Conservation (phyloP, 495 filamentous ascomycete genomes). For the Xylaria bambusicola region DNA sequence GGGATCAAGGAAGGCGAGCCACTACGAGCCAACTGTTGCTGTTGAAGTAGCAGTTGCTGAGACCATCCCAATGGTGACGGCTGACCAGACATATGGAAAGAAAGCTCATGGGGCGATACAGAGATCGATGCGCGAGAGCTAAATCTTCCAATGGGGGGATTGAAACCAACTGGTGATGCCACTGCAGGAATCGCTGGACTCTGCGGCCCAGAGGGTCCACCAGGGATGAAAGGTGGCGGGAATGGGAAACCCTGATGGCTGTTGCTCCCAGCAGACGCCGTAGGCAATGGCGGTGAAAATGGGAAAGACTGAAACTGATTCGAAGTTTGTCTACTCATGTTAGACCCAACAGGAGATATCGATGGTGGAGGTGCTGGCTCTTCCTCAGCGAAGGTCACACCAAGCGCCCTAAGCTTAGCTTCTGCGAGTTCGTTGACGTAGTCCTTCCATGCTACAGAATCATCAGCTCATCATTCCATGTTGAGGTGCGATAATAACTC, state of each 20-base stretch:
- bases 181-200: constrained; percentile 57
- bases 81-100: constrained; percentile 46
- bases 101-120: constrained; percentile 43
- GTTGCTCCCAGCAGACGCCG: constrained; percentile 64
- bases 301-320: constrained; percentile 63
- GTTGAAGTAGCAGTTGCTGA: constrained; percentile 54
- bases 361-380: constrained; percentile 59
- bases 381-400: constrained; percentile 75
- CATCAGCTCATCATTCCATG: constrained; percentile 24
- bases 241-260: constrained; percentile 62
- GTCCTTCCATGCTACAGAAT: constrained; percentile 69
- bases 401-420: constrained; percentile 86
- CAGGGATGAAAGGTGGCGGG: constrained; percentile 55
- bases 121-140: constrained; percentile 58
- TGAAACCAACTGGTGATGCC: constrained; percentile 60
- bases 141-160: constrained; percentile 50
- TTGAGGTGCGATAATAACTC: constrained; percentile 16
- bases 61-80: constrained; percentile 54
- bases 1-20: constrained; percentile 60
- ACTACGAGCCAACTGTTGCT: constrained; percentile 53
- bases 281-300: constrained; percentile 73
- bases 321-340: constrained; percentile 61
- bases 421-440: constrained; percentile 83
- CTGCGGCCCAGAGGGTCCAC: constrained; percentile 55
- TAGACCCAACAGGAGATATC: constrained; percentile 49